Percentiles rank a stretch among this genome's conserved stretches.
Evolutionary conservation across 148 eudicot species (phyloP).

Genomic region (Rhododendron williamsianum): DNA sequence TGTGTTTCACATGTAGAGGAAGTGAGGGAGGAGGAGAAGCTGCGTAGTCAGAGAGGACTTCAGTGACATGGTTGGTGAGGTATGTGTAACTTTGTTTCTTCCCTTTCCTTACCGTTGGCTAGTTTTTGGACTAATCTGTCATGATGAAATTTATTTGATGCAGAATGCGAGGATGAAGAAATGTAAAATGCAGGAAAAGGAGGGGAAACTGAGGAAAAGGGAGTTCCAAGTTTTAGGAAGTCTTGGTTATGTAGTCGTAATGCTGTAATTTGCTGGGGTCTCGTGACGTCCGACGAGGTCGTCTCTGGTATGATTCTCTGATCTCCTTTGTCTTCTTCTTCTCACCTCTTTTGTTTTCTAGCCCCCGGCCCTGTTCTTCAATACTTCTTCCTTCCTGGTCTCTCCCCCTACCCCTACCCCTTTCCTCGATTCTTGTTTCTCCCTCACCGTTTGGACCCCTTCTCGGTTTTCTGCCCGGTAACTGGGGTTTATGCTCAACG

Average conservation of each 20-base stretch:
- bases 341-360: too few species aligned
- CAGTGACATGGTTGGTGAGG: slow-evolving; percentile 99
- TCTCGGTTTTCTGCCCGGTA: too few species aligned
- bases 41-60: slow-evolving; percentile 78
- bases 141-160: background rate
- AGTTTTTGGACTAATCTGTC: background rate
- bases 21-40: slow-evolving; percentile 77
- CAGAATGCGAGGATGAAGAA: slow-evolving; percentile 85
- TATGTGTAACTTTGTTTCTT: slow-evolving; percentile 9
- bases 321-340: too few species aligned
- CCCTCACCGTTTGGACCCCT: too few species aligned
- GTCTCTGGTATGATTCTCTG: too few species aligned
- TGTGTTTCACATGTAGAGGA: slow-evolving; percentile 66
- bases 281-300: too few species aligned
- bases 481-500: too few species aligned
- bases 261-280: too few species aligned
- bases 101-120: background rate
- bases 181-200: slow-evolving; percentile 82
- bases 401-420: too few species aligned
- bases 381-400: too few species aligned
- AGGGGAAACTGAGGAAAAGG: slow-evolving; percentile 73
- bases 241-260: background rate
- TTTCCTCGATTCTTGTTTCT: too few species aligned
- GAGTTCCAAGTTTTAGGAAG: slow-evolving; percentile 73
- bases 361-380: too few species aligned